A percentile compares a stretch with the other conserved stretches of the same genome.
phyloP scores from a whole-genome alignment of 2,329 filamentous ascomycete species.

The Aspergillus ochraceus region DNA sequence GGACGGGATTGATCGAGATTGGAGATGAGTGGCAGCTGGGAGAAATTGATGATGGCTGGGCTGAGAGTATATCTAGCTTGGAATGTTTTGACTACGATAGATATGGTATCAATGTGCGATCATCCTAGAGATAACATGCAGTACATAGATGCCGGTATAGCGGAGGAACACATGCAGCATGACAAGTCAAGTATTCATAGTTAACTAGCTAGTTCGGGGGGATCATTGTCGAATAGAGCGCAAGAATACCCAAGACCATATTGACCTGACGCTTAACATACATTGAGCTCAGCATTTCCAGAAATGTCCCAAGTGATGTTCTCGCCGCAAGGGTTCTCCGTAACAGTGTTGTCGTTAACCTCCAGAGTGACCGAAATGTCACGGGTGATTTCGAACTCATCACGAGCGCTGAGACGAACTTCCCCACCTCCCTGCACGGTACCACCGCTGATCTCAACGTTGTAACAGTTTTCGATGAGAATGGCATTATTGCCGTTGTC shows the following conservation, averaged over 20 bases:
- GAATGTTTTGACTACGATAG: slow-evolving; percentile 41
- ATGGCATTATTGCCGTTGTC: slow-evolving; percentile 14
- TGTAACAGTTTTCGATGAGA: slow-evolving; percentile 15
- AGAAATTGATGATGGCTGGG: slow-evolving; percentile 41
- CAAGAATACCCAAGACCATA: no score
- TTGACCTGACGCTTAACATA: slow-evolving; percentile 3
- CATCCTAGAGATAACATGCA: no score
- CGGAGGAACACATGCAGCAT: no score
- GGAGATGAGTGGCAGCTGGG: slow-evolving; percentile 44
- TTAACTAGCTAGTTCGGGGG: no score
- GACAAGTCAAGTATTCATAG: no score
- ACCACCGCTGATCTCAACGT: slow-evolving; percentile 8
- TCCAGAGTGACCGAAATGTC: slow-evolving; percentile 10
- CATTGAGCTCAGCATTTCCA: slow-evolving; percentile 5
- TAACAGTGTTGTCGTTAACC: slow-evolving; percentile 6
- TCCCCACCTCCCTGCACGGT: slow-evolving; percentile 11
- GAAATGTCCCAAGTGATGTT: slow-evolving; percentile 14
- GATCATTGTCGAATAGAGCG: no score
- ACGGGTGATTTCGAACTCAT: slow-evolving; percentile 9
- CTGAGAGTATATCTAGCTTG: slow-evolving; percentile 34
- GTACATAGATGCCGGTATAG: no score
- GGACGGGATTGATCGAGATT: slow-evolving; percentile 24
- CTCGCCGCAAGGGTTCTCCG: slow-evolving; percentile 12
- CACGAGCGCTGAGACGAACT: slow-evolving; percentile 5
- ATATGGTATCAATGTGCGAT: slow-evolving; percentile 30